Base-by-base conservation (phyloP, 1,284 basidiomycete genomes). In the Malassezia japonica region DNA sequence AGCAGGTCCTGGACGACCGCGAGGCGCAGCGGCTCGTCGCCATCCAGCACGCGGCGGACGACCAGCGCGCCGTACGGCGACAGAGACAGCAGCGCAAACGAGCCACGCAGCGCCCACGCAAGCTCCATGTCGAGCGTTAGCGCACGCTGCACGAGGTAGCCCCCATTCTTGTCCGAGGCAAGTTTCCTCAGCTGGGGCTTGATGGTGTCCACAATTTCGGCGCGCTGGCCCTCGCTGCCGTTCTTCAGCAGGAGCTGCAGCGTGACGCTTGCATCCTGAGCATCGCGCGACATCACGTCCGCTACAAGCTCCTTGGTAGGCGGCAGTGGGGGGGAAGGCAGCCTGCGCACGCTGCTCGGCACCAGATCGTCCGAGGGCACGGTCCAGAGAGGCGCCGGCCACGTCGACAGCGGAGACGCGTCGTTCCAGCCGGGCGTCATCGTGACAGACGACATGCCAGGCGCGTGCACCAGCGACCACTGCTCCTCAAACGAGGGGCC, bases 191-290 rank as follows among this genome's bases (percentile, higher is more conserved):
- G 31, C 28, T 52, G 46, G 1, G 51, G 48, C 10, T 50, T 39
- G 15, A 72, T 50, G 0, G 65, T 61, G 5, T 55, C 33, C 1
- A 68, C 20, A 35, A 69, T 58, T 31, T 53, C 50, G 12, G 40
- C 32, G 25, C 57, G 57, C 25, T 47, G 50, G 8, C 59, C 54
- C 1, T 41, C 18, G 3, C 31, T 29, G 4, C 45, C 57, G 13
- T 25, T 46, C 47, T 72, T 69, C 25, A 71, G 63, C 33, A 64
- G 57, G 37, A 63, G 65, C 49, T 72, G 70, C 12, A 72, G 57
- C 33, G 47, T 18, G 38, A 66, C 33, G 38, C 67, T 66, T 4
- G 65, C 59, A 9, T 64, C 63, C 33, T 63, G 61, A 1, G 8
- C n/a, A n/a, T n/a, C n/a, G n/a, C n/a, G n/a, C n/a, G n/a, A n/a